Percentiles rank a stretch among this genome's conserved stretches.
These are phyloP conservation scores for Dryadomyces quercivorus DNA, from an alignment of 2,329 filamentous ascomycete genomes.

Conservation along the genomic window DNA sequence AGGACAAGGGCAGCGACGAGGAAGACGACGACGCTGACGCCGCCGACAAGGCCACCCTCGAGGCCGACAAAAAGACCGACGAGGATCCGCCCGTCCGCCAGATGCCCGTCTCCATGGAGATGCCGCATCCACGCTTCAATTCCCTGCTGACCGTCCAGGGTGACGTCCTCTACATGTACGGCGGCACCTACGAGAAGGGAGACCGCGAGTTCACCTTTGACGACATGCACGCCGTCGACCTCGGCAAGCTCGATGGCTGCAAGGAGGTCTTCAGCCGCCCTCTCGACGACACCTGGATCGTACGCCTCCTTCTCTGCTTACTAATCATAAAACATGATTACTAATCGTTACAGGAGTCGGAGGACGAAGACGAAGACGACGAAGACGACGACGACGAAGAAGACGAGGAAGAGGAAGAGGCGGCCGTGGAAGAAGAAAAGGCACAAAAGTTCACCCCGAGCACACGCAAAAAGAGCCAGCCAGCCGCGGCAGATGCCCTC, in stretches of 20 bases:
- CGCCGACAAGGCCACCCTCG: conserved; percentile 32
- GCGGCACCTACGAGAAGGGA: conserved; percentile 89
- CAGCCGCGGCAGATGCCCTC: conserved; percentile 13
- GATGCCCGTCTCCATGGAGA: conserved; percentile 60
- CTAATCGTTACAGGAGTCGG: conserved; percentile 37
- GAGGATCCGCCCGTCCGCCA: conserved; percentile 48
- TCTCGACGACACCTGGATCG: conserved; percentile 66
- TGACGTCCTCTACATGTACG: conserved; percentile 86
- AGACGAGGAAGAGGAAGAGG: conserved; percentile 39
- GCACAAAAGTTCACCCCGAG: conserved; percentile 38
- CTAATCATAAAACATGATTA: conserved; percentile 26
- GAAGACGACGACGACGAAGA: conserved; percentile 48
- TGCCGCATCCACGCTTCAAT: conserved; percentile 86
- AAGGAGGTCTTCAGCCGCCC: conserved; percentile 82
- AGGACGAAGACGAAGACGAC: conserved; percentile 49
- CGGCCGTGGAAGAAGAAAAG: conserved; percentile 34
- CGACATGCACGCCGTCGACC: conserved; percentile 82
- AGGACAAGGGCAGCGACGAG: conserved; percentile 40
- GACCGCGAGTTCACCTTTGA: conserved; percentile 94
- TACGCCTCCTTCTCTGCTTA: conserved; percentile 26
- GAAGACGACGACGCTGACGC: conserved; percentile 14
- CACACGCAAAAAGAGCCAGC: conserved; percentile 43
- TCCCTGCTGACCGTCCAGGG: conserved; percentile 82
- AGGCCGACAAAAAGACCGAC: conserved; percentile 39
- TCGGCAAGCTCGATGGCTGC: conserved; percentile 91